Evolutionary conservation across 2,329 filamentous ascomycete species (phyloP).

Genomic region (Neofusicoccum kwambonambiense): DNA sequence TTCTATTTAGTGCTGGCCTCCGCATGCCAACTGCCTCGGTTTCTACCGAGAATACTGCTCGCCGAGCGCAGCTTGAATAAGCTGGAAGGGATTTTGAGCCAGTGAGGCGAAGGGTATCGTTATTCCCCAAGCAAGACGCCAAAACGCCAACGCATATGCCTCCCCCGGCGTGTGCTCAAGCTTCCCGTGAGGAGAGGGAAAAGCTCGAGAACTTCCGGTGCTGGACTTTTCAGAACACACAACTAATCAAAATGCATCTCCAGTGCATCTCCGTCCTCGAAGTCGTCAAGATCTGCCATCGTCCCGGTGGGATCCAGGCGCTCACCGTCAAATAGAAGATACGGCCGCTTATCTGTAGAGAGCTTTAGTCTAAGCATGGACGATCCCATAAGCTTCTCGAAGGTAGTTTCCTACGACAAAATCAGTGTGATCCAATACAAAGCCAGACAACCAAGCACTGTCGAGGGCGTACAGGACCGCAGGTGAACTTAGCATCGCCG

Average conservation of each 20-base stretch:
- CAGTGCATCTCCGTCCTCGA: conserved; percentile 38
- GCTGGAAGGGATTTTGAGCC: not conserved
- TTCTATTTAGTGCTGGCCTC: not conserved
- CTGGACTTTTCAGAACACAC: no score
- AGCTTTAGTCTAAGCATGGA: conserved; percentile 29
- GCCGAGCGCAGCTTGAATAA: no score
- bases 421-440: conserved; percentile 18
- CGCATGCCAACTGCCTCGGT: no score
- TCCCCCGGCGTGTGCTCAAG: no score
- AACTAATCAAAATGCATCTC: conserved; percentile 34
- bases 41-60: no score
- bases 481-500: conserved; percentile 52
- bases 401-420: conserved; percentile 19
- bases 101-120: not conserved
- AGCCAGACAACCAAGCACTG: no score
- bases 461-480: conserved; percentile 43
- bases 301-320: conserved; percentile 33
- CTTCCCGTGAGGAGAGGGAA: no score
- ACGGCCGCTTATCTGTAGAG: conserved; percentile 26
- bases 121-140: not conserved
- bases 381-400: conserved; percentile 26
- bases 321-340: conserved; percentile 39
- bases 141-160: not conserved
- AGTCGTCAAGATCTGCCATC: conserved; percentile 30
- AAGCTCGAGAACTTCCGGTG: no score